Base-by-base conservation (phyloP, 495 filamentous ascomycete species). In the Podospora fimiseda region DNA sequence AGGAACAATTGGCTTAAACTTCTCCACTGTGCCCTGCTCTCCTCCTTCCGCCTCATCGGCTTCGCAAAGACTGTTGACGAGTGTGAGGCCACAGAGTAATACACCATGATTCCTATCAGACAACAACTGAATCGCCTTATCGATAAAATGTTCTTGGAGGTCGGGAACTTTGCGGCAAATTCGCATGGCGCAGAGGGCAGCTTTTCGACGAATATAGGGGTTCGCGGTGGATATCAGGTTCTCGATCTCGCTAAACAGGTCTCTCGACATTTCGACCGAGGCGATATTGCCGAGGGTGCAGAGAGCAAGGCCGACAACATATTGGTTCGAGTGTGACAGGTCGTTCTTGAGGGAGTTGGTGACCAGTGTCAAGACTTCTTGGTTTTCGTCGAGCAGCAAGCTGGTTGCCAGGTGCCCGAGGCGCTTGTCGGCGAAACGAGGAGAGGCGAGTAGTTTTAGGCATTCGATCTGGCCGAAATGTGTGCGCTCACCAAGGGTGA, bases 401-500 rank as follows among this genome's bases (percentile, higher is more conserved):
- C 96, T 98, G 0, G 93, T 96, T 19, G 94, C 93, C 53, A 98
- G 74, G 68, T 98, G 96, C 20, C 93, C 93, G 63, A 98, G 71
- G 39, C 93, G 84, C 74, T 98, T 98, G 78, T 98, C 93, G 58
- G 94, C 93, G 68, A 98, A 98, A 37, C 91, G 88, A 53, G 94
- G 91, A 9, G 94, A 97, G 50, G 93, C 93, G 15, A 98, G 81
- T 41, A 98, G 79, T 71, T 97, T 98, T 65, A 98, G 79, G 70
- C 93, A 98, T 85, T 98, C 93, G 71, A 98, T 97, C 75, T 98
- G 93, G 48, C 93, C 93, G 66, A 98, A 98, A 74, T 98, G 93
- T 54, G 93, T 98, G 53, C 93, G 81, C 70, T 98, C 93, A 51
- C 93, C 93, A n/a, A 98, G 81, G 1, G 93, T 98, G 68, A 98